phyloP scores from a whole-genome alignment of 352 stramenopile genomes.

The Globisporangium sylvaticum region DNA sequence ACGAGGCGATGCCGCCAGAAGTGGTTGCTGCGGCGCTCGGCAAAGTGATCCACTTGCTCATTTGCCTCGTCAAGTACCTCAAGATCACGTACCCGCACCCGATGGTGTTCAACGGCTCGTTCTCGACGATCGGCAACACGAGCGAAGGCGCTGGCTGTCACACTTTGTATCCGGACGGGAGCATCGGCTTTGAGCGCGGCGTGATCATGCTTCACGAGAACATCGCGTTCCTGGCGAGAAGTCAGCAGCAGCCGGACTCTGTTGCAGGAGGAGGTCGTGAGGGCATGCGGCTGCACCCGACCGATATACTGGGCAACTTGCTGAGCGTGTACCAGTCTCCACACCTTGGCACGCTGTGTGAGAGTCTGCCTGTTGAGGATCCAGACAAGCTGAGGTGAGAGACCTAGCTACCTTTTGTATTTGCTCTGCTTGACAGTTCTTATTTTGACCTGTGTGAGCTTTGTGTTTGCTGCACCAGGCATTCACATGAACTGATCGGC shows the following conservation, averaged over 20 bases:
- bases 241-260: conserved; percentile 25
- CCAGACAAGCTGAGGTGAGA: conserved; percentile 20
- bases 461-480: neutral
- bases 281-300: conserved; percentile 26
- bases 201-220: conserved; percentile 80
- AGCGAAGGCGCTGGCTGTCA: conserved; percentile 75
- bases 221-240: conserved; percentile 49
- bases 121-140: conserved; percentile 81
- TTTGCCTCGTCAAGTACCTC: conserved; percentile 67
- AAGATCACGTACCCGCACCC: conserved; percentile 68
- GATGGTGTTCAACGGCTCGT: conserved; percentile 86
- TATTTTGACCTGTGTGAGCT: neutral
- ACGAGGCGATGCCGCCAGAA: conserved; percentile 66
- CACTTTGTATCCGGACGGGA: conserved; percentile 81
- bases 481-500: conserved; percentile 15
- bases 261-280: neutral
- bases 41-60: conserved; percentile 73
- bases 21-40: conserved; percentile 67
- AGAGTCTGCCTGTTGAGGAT: conserved; percentile 20
- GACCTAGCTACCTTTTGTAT: neutral
- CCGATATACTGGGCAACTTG: conserved; percentile 69
- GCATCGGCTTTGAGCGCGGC: conserved; percentile 66
- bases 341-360: conserved; percentile 36
- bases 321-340: conserved; percentile 44
- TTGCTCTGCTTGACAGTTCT: no score